phyloP scores from a whole-genome alignment of 1,284 basidiomycete species.

The Trichosporon faecale region DNA sequence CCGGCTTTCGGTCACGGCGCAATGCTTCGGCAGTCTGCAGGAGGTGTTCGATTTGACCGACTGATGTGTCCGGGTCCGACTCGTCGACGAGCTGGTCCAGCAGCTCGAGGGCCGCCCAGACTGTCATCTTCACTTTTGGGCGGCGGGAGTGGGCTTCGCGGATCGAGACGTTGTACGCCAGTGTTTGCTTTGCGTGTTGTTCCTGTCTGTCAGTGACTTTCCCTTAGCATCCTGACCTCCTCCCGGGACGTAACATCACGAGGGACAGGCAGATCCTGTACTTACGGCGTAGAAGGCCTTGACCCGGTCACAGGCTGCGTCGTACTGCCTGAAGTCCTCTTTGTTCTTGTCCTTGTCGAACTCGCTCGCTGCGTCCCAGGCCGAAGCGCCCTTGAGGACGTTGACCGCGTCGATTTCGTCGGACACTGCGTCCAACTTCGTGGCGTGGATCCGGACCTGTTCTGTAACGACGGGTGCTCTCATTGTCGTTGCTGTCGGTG shows the following conservation, averaged over 20 bases:
- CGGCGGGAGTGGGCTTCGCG: constrained; percentile 38
- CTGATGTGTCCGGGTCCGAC: constrained; percentile 58
- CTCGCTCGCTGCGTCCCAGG: constrained; percentile 62
- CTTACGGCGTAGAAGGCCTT: constrained; percentile 65
- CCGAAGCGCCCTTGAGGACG: constrained; percentile 36
- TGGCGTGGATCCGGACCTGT: constrained; percentile 32
- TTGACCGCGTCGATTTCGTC: constrained; percentile 68
- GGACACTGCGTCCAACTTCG: constrained; percentile 63
- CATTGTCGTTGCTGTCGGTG: constrained; percentile 37
- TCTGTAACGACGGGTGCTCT: constrained; percentile 13
- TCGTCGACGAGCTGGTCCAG: constrained; percentile 84
- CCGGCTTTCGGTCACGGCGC: constrained; percentile 76
- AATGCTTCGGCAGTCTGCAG: constrained; percentile 90
- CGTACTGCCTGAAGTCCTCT: constrained; percentile 55
- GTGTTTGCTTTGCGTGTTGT: constrained; percentile 85
- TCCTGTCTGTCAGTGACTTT: constrained; percentile 55
- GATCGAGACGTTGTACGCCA: constrained; percentile 77
- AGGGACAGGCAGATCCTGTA: not conserved
- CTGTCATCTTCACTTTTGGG: constrained; percentile 42
- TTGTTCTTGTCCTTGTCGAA: constrained; percentile 77
- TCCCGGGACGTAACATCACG: too few species aligned
- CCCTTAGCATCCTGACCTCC: too few species aligned
- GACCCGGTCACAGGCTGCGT: constrained; percentile 73
- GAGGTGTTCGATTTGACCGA: constrained; percentile 85
- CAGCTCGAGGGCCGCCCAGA: constrained; percentile 90